Conservation (phyloP, 192 early-diverging fungal genomes). For the Thoreauomyces humboldtii region DNA sequence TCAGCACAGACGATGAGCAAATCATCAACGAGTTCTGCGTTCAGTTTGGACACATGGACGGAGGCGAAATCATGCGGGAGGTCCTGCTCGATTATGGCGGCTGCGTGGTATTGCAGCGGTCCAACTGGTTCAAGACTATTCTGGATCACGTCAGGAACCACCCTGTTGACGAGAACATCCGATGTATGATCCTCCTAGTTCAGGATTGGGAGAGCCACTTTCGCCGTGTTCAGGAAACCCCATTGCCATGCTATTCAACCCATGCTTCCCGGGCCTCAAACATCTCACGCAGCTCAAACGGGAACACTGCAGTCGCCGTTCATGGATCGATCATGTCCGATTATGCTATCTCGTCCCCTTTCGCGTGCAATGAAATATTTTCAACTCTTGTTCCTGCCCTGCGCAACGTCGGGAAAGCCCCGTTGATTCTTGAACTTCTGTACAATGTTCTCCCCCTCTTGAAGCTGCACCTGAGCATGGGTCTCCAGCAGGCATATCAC, state of each 20-base stretch:
- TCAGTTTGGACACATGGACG: background rate
- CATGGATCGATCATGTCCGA: conserved; percentile 7
- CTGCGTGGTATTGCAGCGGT: conserved; percentile 30
- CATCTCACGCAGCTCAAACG: background rate
- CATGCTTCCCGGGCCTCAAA: background rate
- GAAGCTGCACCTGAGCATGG: conserved; percentile 21
- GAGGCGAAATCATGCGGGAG: conserved; percentile 24
- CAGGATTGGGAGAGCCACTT: background rate
- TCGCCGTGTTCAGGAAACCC: background rate
- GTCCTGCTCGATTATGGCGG: conserved; percentile 33
- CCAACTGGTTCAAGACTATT: conserved; percentile 21
- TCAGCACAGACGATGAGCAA: conserved; percentile 29
- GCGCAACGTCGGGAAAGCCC: background rate
- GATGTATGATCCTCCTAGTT: background rate
- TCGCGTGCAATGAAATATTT: conserved; percentile 35
- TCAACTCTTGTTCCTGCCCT: conserved; percentile 15
- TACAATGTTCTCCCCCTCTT: conserved; percentile 25
- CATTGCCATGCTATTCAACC: background rate
- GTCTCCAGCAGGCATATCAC: background rate
- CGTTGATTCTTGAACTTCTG: conserved; percentile 21
- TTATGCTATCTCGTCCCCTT: conserved; percentile 29
- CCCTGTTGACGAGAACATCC: background rate
- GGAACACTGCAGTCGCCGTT: background rate
- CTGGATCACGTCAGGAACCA: background rate
- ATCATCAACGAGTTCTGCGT: conserved; percentile 32